phyloP scores from a whole-genome alignment of 2,329 filamentous ascomycete species.

The Cytospora schulzeri region DNA sequence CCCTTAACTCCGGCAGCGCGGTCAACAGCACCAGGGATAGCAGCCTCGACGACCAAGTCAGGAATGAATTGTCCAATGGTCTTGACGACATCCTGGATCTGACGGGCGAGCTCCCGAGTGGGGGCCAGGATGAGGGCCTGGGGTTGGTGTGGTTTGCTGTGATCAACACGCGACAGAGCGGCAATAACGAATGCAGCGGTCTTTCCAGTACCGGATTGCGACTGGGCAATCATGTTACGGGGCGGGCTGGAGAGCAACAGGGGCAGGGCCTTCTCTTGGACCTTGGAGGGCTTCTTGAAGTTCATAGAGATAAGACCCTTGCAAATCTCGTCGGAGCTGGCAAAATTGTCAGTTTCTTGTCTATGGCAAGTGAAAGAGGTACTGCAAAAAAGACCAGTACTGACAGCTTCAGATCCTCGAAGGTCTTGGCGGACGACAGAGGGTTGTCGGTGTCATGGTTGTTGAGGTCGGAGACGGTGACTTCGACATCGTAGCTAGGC shows the following conservation, averaged over 20 bases:
- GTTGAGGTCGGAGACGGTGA: constrained; percentile 88
- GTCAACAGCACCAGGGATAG: constrained; percentile 76
- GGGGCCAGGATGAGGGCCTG: constrained; percentile 90
- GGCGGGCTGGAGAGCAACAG: constrained; percentile 86
- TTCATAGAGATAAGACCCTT: constrained; percentile 79
- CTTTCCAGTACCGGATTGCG: constrained; percentile 98
- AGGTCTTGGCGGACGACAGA: constrained; percentile 80
- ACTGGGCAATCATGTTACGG: constrained; percentile 93
- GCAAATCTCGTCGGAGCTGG: constrained; percentile 63
- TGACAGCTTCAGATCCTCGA: constrained; percentile 84
- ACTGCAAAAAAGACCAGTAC: constrained; percentile 37
- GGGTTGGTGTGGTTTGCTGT: constrained; percentile 66
- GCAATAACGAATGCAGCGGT: constrained; percentile 96
- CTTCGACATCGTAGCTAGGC: constrained; percentile 83
- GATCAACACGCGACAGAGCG: constrained; percentile 83
- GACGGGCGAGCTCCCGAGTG: constrained; percentile 89
- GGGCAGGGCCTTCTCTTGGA: constrained; percentile 92
- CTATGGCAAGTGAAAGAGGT: constrained; percentile 24
- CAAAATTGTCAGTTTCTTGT: constrained; percentile 31
- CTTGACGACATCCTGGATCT: constrained; percentile 84
- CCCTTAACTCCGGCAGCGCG: constrained; percentile 70
- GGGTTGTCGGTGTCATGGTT: constrained; percentile 86
- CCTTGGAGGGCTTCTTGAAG: constrained; percentile 95
- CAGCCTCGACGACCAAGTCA: constrained; percentile 74
- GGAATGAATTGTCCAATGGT: constrained; percentile 84